Percentiles rank a stretch among this genome's conserved stretches.
Evolutionary conservation across 192 early-diverging fungal species (phyloP).

Genomic region (Helicostylum pulchrum): DNA sequence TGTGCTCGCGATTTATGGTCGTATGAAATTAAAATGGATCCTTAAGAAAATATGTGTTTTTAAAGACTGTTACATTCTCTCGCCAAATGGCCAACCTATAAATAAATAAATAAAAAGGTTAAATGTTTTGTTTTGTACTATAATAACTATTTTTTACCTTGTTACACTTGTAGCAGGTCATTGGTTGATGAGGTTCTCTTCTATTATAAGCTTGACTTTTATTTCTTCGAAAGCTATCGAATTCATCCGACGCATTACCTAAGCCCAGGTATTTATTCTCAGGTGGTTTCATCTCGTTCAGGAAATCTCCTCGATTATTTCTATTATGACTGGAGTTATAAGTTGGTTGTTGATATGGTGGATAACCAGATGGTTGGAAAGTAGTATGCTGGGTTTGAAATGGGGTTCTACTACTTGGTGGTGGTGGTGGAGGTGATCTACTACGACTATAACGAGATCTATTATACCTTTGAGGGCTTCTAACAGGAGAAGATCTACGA

Average conservation of each 20-base stretch:
- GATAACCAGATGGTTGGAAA: too few species aligned
- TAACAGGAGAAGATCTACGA: background rate
- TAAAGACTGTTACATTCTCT: conserved; percentile 18
- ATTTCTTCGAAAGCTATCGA: conserved; percentile 20
- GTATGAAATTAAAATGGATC: conserved; percentile 22
- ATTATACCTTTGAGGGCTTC: background rate
- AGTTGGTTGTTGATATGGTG: too few species aligned
- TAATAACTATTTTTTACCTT: conserved; percentile 4
- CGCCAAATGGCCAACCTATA: conserved; percentile 24
- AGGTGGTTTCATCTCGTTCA: background rate
- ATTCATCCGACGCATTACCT: conserved; percentile 11
- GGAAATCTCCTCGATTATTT: background rate
- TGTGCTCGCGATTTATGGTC: conserved; percentile 39
- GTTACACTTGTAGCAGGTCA: conserved; percentile 18
- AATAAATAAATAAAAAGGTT: background rate
- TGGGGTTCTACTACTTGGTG: too few species aligned
- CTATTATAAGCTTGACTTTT: conserved; percentile 20
- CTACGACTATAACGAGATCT: background rate
- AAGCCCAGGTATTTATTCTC: conserved; percentile 9
- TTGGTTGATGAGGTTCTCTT: conserved; percentile 8
- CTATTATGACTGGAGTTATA: background rate
- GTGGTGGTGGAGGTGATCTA: background rate
- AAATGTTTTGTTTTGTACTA: background rate
- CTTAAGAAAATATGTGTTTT: conserved; percentile 1
- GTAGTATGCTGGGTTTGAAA: too few species aligned